A percentile compares a stretch with the other conserved stretches of the same genome.
Evolutionary conservation across 2,329 filamentous ascomycete species (phyloP).

Genomic region (Cadophora malorum): DNA sequence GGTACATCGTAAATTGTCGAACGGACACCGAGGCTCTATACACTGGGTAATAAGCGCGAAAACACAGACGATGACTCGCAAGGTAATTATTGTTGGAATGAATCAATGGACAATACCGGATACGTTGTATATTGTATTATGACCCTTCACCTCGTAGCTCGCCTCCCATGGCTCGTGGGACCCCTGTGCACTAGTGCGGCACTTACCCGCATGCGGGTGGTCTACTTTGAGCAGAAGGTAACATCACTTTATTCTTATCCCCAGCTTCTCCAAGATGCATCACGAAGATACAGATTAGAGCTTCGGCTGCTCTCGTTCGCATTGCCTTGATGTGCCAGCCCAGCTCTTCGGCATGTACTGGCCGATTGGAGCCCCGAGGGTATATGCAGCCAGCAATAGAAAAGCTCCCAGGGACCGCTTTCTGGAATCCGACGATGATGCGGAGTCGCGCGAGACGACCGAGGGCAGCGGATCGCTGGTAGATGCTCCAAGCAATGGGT

Average conservation of each 20-base stretch:
- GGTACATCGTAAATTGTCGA: neutral
- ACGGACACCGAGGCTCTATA: neutral
- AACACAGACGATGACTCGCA: neutral
- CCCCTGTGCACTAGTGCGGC: slow-evolving; percentile 6
- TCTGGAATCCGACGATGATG: slow-evolving; percentile 67
- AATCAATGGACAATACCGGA: neutral
- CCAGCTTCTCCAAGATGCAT: slow-evolving; percentile 10
- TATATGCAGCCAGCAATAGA: slow-evolving; percentile 79
- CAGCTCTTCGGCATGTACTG: slow-evolving; percentile 70
- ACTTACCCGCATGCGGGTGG: slow-evolving; percentile 16
- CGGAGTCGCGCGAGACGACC: slow-evolving; percentile 48
- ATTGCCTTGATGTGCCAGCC: slow-evolving; percentile 16
- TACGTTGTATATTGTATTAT: neutral
- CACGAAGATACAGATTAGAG: slow-evolving; percentile 15
- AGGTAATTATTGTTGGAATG: neutral
- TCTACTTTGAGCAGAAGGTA: neutral
- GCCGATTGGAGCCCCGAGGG: slow-evolving; percentile 83
- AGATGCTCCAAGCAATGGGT: slow-evolving; percentile 38
- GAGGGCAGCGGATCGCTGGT: slow-evolving; percentile 46
- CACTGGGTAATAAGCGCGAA: neutral
- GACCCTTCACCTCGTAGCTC: neutral
- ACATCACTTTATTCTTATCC: slow-evolving; percentile 12
- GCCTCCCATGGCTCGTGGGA: neutral
- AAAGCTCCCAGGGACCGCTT: slow-evolving; percentile 57
- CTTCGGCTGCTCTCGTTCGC: slow-evolving; percentile 30